phyloP scores from a whole-genome alignment of 768 basidiomycete genomes.

The Mycena floridula region DNA sequence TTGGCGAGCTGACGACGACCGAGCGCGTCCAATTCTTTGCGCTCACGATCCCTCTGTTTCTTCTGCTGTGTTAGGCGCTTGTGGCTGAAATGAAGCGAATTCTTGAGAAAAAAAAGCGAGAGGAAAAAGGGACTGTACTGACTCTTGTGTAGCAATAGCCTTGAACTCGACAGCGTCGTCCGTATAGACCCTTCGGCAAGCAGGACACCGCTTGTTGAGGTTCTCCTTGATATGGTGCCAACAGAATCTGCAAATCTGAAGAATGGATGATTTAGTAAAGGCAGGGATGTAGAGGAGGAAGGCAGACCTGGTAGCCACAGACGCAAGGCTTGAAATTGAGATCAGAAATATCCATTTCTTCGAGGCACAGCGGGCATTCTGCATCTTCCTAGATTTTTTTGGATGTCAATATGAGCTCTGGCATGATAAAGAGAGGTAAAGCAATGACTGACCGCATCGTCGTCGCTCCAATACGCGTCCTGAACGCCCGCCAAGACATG shows the following conservation, averaged over 20 bases:
- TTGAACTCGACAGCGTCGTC: conserved; percentile 94
- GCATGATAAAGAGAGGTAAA: conserved; percentile 7
- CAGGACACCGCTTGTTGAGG: conserved; percentile 93
- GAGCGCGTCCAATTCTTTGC: conserved; percentile 87
- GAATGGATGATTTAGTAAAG: conserved; percentile 1
- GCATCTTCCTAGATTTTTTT: conserved; percentile 73
- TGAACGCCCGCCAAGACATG: conserved; percentile 85
- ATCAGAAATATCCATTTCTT: conserved; percentile 98
- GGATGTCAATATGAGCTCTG: conserved; percentile 9
- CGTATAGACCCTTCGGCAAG: conserved; percentile 88
- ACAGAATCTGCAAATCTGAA: conserved; percentile 96
- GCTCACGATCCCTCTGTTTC: conserved; percentile 89
- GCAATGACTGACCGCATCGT: conserved; percentile 62
- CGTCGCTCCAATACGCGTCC: conserved; percentile 97
- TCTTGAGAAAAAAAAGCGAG: conserved; percentile 10
- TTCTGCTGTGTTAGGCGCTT: conserved; percentile 94
- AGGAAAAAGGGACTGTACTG: conserved; percentile 26
- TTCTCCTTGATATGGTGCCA: conserved; percentile 98
- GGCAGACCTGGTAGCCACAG: conserved; percentile 89
- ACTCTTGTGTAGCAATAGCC: conserved; percentile 94
- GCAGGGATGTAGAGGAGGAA: conserved; percentile 3
- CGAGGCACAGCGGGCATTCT: conserved; percentile 96
- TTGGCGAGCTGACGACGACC: conserved; percentile 85
- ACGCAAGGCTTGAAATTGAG: conserved; percentile 99
- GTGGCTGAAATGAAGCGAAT: conserved; percentile 52